Conservation (phyloP, 306 rosid genomes). For the Malus domestica region DNA sequence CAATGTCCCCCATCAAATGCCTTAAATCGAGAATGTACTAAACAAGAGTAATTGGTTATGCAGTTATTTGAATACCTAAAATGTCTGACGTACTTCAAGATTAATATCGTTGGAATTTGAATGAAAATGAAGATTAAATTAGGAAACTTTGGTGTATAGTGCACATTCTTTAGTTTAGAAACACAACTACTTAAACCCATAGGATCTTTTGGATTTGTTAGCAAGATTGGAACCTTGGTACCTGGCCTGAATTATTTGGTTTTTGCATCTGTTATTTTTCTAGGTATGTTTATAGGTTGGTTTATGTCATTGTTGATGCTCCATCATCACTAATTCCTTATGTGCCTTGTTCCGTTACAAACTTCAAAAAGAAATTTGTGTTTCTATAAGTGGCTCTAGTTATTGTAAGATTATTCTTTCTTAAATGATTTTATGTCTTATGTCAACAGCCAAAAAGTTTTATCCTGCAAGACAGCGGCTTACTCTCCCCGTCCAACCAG, state of each 20-base stretch:
- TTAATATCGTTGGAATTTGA: not conserved
- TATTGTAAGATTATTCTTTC: not conserved
- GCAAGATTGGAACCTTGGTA: not conserved
- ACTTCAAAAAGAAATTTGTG: not conserved
- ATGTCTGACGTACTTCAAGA: not conserved
- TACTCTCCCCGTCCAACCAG: slow-evolving; percentile 72
- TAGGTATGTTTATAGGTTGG: not conserved
- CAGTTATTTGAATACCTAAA: not conserved
- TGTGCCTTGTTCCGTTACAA: not conserved
- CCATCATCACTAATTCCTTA: not conserved
- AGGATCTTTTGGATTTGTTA: not conserved
- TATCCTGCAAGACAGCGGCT: slow-evolving; percentile 82
- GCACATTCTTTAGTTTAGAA: not conserved
- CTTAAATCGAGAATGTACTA: not conserved
- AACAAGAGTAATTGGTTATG: not conserved
- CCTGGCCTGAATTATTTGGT: not conserved
- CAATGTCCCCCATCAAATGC: not conserved
- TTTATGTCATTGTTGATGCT: not conserved
- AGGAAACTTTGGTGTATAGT: not conserved
- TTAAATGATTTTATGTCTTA: slow-evolving; percentile 16
- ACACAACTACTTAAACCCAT: not conserved
- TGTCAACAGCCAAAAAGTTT: slow-evolving; percentile 71
- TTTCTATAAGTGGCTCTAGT: not conserved
- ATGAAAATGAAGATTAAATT: not conserved
- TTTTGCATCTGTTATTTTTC: not conserved